Percentiles rank a stretch among this genome's conserved stretches.
Conservation (phyloP, 179 eudicot species). For the Spinacia oleracea region DNA sequence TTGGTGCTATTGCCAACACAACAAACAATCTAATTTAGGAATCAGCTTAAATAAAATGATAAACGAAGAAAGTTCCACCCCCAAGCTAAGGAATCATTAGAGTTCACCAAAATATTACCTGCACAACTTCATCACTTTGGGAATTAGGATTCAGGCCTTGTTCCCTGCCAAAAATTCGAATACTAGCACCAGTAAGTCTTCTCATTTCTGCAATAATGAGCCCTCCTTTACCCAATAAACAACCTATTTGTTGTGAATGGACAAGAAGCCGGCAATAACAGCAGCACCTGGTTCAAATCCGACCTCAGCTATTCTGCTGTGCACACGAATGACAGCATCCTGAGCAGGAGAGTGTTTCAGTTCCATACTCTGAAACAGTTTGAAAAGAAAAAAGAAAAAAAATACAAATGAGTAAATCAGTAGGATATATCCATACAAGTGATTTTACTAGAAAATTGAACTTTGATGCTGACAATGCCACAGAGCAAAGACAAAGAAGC, state of each 20-base stretch:
- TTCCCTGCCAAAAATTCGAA: slow-evolving; percentile 57
- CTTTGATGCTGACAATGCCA: neutral
- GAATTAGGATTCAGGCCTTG: slow-evolving; percentile 37
- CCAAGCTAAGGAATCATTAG: neutral
- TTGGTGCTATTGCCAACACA: neutral
- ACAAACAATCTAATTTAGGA: slow-evolving; percentile 1
- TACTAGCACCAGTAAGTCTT: slow-evolving; percentile 61
- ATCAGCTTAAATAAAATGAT: neutral
- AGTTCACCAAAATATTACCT: slow-evolving; percentile 38
- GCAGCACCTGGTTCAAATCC: slow-evolving; percentile 64
- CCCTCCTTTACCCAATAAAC: slow-evolving; percentile 67
- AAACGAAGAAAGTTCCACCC: neutral
- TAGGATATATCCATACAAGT: neutral
- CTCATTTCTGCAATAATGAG: slow-evolving; percentile 54
- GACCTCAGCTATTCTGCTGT: slow-evolving; percentile 50
- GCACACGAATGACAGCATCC: slow-evolving; percentile 66
- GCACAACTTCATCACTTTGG: slow-evolving; percentile 55
- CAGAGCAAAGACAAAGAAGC: neutral
- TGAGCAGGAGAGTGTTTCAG: slow-evolving; percentile 59
- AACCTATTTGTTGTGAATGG: slow-evolving; percentile 59
- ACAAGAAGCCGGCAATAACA: slow-evolving; percentile 64
- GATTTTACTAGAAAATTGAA: neutral
- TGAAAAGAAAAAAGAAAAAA: slow-evolving; percentile 3
- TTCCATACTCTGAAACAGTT: slow-evolving; percentile 42
- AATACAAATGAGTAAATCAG: neutral